These are phyloP conservation scores for Fusarium solani-melongenae DNA, from an alignment of 2,329 filamentous ascomycete genomes.

Conservation along the genomic window DNA sequence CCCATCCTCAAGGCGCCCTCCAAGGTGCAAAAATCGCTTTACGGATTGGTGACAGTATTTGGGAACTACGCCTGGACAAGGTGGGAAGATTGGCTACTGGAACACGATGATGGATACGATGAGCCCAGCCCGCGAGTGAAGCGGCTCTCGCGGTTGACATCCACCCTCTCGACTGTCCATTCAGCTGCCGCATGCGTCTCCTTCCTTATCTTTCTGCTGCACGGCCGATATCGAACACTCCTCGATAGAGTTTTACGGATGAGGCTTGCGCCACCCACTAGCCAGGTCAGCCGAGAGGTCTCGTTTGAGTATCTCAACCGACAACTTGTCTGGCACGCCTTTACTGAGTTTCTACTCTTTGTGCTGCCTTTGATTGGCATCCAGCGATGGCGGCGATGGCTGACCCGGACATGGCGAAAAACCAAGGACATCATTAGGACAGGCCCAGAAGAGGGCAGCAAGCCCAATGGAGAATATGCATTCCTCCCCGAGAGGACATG, in stretches of 20 bases:
- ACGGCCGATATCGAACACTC: conserved; percentile 90
- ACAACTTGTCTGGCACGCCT: conserved; percentile 99
- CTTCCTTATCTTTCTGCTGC: conserved; percentile 90
- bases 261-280: conserved; percentile 85
- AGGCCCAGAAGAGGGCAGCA: conserved; percentile 58
- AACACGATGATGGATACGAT: conserved; percentile 80
- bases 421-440: conserved; percentile 73
- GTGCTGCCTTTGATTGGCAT: conserved; percentile 97
- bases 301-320: conserved; percentile 98
- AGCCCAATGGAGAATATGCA: conserved; percentile 76
- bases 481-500: conserved; percentile 95
- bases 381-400: conserved; percentile 89
- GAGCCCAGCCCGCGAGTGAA: conserved; percentile 63
- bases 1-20: conserved; percentile 76
- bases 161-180: conserved; percentile 76
- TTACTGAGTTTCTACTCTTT: conserved; percentile 98
- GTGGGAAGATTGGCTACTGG: conserved; percentile 88
- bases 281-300: conserved; percentile 88
- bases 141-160: conserved; percentile 76
- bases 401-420: conserved; percentile 87
- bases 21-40: conserved; percentile 84
- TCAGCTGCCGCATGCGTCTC: conserved; percentile 84
- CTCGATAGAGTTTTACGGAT: conserved; percentile 87
- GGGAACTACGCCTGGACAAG: conserved; percentile 91
- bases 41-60: conserved; percentile 86